Base-by-base conservation (phyloP, 768 basidiomycete species). In the Kondoa subrosea region DNA sequence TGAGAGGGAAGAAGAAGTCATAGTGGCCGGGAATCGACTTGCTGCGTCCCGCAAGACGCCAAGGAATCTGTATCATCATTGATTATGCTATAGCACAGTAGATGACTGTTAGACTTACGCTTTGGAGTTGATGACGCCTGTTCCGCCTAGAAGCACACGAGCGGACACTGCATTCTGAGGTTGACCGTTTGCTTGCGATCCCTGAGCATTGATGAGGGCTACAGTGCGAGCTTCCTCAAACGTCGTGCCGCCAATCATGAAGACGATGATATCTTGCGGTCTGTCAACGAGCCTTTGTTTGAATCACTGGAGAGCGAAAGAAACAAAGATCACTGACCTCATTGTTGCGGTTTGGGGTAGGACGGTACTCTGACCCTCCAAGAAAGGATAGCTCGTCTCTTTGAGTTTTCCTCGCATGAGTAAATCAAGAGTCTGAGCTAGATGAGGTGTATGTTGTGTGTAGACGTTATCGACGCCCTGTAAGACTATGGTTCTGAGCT, bases 381-480 rank as follows among this genome's bases (percentile, higher is more conserved):
- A 72, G 80, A 91, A 97, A 1, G 93, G 91, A 77, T 97, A 89
- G 69, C 84, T 91, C 1, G 85, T 82, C 71, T 99, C 95, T 72
- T 84, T 85, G 68, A 99, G 77, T 66, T 87, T 81, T 12, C 91
- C 92, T 75, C 85, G 89, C 74, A 92, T 83, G 2, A 99, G 78
- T 65, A 87, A 82, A 73, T 99, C 95, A 17, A 97, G 78, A 1
- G 93, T 97, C 74, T 95, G 87, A 0, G 87, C 85, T 3, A 99
- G 80, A 77, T 92, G 91, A 4, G 95, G 95, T 17, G 85, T 85
- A 73, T 97, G 95, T 73, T 97, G 95, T 67, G 91, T 99, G 76
- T 96, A 99, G 17, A 97, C 92, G 74, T 99, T 99, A 78, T 99
- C 95, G 2, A 97, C 93, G 1, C 95, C 95, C 89, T 92, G 66